These are phyloP conservation scores for Rhodomyrtus tomentosa DNA, from an alignment of 345 rosid species.

Conservation along the genomic window DNA sequence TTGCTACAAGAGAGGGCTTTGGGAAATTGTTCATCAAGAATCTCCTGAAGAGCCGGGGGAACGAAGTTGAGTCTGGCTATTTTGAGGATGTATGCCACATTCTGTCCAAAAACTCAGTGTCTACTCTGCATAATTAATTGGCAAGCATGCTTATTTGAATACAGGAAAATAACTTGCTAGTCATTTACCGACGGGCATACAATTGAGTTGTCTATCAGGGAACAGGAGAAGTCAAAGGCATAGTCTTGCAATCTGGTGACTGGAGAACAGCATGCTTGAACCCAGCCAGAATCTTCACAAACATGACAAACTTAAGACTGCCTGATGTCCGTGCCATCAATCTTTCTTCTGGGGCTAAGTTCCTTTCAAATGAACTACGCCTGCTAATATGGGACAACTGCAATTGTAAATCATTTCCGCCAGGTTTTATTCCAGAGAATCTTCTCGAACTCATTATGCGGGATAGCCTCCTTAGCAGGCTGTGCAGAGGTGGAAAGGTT, in stretches of 20 bases:
- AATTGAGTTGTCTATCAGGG: background rate
- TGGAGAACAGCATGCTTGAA: rapidly evolving
- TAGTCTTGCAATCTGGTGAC: background rate
- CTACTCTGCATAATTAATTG: background rate
- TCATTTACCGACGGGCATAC: background rate
- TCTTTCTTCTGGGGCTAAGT: background rate
- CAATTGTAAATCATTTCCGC: background rate
- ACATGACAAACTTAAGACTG: background rate
- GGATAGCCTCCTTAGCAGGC: background rate
- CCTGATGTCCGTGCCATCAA: background rate
- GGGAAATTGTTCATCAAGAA: background rate
- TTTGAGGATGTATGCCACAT: background rate
- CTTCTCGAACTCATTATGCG: background rate
- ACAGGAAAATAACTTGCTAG: background rate
- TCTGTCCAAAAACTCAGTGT: background rate
- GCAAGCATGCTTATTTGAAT: background rate
- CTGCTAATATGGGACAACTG: background rate
- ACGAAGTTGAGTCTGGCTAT: background rate
- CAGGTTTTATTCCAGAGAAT: background rate
- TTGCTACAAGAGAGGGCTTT: background rate
- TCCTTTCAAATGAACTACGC: background rate
- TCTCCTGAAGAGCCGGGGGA: background rate
- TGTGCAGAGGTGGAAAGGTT: background rate
- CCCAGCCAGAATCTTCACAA: background rate
- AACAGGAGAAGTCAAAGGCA: background rate